phyloP scores from a whole-genome alignment of 2,329 filamentous ascomycete species.

The Pezicula radicicola region DNA sequence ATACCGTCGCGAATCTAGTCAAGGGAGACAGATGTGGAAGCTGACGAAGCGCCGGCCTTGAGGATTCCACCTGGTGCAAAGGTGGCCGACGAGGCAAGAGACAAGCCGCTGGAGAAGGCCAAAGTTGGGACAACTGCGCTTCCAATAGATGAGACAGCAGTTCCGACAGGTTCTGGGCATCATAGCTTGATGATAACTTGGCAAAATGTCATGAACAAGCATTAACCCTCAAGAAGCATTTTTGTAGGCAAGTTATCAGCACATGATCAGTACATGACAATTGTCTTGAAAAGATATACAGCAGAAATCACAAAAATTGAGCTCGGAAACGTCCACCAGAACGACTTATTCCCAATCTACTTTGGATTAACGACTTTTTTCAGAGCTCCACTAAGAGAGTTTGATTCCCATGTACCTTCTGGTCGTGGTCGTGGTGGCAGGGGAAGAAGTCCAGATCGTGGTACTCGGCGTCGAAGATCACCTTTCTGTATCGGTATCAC shows the following conservation, averaged over 20 bases:
- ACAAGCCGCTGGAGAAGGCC: slow-evolving; percentile 22
- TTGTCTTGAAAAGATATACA: no score
- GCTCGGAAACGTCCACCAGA: no score
- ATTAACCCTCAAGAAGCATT: no score
- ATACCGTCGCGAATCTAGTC: no score
- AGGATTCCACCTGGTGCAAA: slow-evolving; percentile 30
- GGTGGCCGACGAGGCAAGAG: slow-evolving; percentile 12
- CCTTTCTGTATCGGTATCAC: slow-evolving; percentile 13
- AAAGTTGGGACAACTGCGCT: slow-evolving; percentile 22
- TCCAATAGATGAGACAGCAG: slow-evolving; percentile 12
- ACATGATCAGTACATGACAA: no score
- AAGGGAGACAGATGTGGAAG: background rate
- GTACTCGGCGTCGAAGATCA: slow-evolving; percentile 17
- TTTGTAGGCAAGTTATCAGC: no score
- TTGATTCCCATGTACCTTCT: slow-evolving; percentile 30
- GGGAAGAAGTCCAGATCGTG: slow-evolving; percentile 25
- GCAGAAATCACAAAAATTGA: no score
- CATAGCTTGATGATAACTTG: no score
- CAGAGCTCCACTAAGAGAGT: slow-evolving; percentile 19
- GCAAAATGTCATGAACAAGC: no score
- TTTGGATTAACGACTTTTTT: slow-evolving; percentile 7
- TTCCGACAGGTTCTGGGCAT: no score
- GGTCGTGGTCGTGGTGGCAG: slow-evolving; percentile 24
- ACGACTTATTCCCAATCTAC: no score
- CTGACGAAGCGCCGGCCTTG: slow-evolving; percentile 6